Evolutionary conservation across 2,329 filamentous ascomycete species (phyloP), one percentile per base, ranked within the genome.

Genomic region (Nigrospora osmanthi): DNA sequence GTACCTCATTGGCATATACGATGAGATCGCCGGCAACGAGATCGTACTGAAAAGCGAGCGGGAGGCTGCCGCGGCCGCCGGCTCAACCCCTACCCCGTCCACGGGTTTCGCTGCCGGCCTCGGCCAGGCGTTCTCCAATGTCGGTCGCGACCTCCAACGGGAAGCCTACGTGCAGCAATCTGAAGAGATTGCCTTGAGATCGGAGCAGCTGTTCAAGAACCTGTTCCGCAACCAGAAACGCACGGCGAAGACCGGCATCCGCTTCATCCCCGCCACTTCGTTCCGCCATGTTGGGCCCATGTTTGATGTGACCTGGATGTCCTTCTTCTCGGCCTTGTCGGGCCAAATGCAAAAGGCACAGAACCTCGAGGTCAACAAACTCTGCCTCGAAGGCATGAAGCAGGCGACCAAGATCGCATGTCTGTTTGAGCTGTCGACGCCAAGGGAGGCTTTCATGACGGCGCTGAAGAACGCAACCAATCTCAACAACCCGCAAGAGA

Each of bases 231-330:
- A 88, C 42, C 93, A 98, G 64, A 83, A 87, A 41, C 84, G 82
- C 57, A 93, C 87, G 48, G 81, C 87, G 2, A 85, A 85, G 53
- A 62, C 77, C 61, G 68, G 81, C 64, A 56, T 83, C 73, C 67
- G 82, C 71, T 98, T 93, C 64, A 94, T 98, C 44, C 87, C 89
- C 1, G 93, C 93, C 4, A 93, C 89, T 2, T 97, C 90, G 0
- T 90, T 89, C 62, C 91, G 89, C 56, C 93, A 98, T 62, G 87
- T 96, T 41, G 93, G 93, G 0, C 89, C 93, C 1, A 98, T 98
- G 93, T 97, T 98, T 59, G 90, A 95, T 57, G 89, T 95, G 19
- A 94, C 89, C 0, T 98, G 93, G 93, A 98, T 97, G 91, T 95
- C 91, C 11, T 94, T 96, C 64, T 85, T 98, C 58, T 97, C 91